Evolutionary conservation across 257 asterid genomes (phyloP), one percentile per base, ranked within the genome.

Genomic region (Craterostigma plantagineum): DNA sequence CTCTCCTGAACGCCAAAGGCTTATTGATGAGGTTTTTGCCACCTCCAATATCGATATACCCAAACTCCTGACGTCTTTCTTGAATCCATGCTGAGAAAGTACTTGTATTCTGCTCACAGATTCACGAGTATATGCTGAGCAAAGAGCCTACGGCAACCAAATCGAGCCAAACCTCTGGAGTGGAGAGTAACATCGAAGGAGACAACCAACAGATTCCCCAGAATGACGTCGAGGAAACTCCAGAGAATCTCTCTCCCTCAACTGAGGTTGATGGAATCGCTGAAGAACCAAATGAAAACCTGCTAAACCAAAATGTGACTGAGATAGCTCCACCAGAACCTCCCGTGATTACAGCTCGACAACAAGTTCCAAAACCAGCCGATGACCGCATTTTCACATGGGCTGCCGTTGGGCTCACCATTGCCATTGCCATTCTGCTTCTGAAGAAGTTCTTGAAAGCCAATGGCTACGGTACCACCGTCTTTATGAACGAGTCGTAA

Each of bases 401-500:
- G 84, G 91, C 84, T 11, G 84, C 84, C 40, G 53, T 77, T 30
- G 91, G 66, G 55, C 76, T 77, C 12, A 63, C 78, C 47, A 37
- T 77, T 52, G 84, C 91, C 34, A 73, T 77, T 16, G 54, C 65
- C 4, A 68, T 75, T 50, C 77, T 77, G 37, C 47, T 77, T 55
- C 43, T 77, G 55, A 77, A 73, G 70, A 77, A 77, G 60, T 73
- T 68, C 50, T 50, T 77, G 70, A 77, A 70, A 66, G 77, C 84
- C 12, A 69, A 66, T 14, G 91, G 81, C 14, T 51, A 70, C n/a
- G 73, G 76, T 18, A 65, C n/a, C n/a, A n/a, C 81, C 11, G 61
- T 73, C 33, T 77, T 68, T 59, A 65, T 63, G 55, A 75, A 73
- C 34, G 75, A 68, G 57, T 73, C 91, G 4, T 61, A 49, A 43